phyloP scores from a whole-genome alignment of 2,329 filamentous ascomycete genomes.

The Bipolaris victoriae region DNA sequence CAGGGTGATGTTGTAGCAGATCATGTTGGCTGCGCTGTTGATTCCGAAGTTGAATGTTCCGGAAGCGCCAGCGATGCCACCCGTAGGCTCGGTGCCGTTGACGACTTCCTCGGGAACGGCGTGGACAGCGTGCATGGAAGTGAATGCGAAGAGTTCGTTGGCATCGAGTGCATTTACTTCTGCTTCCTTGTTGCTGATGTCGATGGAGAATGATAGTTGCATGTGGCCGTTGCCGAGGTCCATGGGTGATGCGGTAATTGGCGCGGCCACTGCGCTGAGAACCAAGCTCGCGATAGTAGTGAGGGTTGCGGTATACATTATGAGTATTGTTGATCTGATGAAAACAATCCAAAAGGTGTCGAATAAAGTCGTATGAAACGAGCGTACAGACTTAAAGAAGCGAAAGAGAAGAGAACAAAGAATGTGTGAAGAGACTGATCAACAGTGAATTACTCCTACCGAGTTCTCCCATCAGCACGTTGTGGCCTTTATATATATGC shows the following conservation, averaged over 20 bases:
- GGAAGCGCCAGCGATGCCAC: slow-evolving; percentile 53
- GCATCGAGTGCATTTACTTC: slow-evolving; percentile 12
- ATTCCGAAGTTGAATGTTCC: slow-evolving; percentile 61
- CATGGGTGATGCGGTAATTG: slow-evolving; percentile 11
- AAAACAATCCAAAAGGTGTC: not conserved
- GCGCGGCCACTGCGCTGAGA: slow-evolving; percentile 20
- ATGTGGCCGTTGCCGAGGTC: slow-evolving; percentile 23
- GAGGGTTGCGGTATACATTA: slow-evolving; percentile 28
- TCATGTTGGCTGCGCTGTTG: slow-evolving; percentile 53
- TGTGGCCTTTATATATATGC: slow-evolving; percentile 8
- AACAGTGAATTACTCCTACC: slow-evolving; percentile 31
- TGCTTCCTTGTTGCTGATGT: slow-evolving; percentile 18
- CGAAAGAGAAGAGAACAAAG: slow-evolving; percentile 11
- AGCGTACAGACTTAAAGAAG: slow-evolving; percentile 11
- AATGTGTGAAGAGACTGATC: slow-evolving; percentile 31
- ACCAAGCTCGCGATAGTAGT: slow-evolving; percentile 17
- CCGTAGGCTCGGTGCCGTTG: slow-evolving; percentile 52
- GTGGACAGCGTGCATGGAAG: slow-evolving; percentile 56
- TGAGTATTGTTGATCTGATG: slow-evolving; percentile 5
- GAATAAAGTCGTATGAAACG: slow-evolving; percentile 4
- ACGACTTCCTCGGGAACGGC: slow-evolving; percentile 60
- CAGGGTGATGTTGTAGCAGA: slow-evolving; percentile 60
- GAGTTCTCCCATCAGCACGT: not conserved
- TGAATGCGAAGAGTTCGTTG: slow-evolving; percentile 50
- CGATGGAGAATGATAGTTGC: slow-evolving; percentile 26